phyloP scores from a whole-genome alignment of 768 basidiomycete genomes.

The Clathrus columnatus region DNA sequence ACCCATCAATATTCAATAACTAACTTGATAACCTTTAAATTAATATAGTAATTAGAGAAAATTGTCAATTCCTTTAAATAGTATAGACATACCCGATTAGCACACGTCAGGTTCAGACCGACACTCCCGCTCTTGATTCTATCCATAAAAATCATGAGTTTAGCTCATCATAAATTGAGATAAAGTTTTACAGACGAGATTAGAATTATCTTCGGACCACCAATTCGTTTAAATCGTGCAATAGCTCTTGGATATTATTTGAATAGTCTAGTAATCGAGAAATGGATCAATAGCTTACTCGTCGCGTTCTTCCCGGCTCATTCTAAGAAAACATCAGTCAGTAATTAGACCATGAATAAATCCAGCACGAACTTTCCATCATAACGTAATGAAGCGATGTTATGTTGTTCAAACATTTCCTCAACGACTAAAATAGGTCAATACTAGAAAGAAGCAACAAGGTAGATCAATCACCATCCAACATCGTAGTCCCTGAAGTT shows the following conservation, averaged over 20 bases:
- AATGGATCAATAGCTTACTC: constrained; percentile 8
- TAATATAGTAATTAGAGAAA: background rate
- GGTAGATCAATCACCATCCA: constrained; percentile 1
- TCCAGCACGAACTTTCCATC: constrained; percentile 39
- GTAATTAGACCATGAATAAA: background rate
- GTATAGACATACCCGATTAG: constrained; percentile 44
- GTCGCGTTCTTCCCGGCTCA: constrained; percentile 48
- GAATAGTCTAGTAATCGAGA: background rate
- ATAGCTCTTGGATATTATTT: constrained; percentile 24
- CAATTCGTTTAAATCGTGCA: constrained; percentile 42
- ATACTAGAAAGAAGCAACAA: background rate
- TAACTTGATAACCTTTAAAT: constrained; percentile 21
- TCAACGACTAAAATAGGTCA: constrained; percentile 29
- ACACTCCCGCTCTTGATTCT: constrained; percentile 62
- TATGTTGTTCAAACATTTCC: constrained; percentile 46
- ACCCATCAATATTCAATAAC: background rate
- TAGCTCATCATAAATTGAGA: background rate
- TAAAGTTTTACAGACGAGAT: constrained; percentile 40
- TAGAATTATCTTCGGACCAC: constrained; percentile 54
- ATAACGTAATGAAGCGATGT: constrained; percentile 49
- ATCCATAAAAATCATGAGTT: constrained; percentile 22
- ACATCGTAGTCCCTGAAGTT: constrained; percentile 7
- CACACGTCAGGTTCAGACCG: constrained; percentile 55
- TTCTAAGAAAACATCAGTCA: constrained; percentile 18
- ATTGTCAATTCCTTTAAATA: no score